Evolutionary conservation across 148 eudicot genomes (phyloP).

Genomic region (Chenopodium quinoa): DNA sequence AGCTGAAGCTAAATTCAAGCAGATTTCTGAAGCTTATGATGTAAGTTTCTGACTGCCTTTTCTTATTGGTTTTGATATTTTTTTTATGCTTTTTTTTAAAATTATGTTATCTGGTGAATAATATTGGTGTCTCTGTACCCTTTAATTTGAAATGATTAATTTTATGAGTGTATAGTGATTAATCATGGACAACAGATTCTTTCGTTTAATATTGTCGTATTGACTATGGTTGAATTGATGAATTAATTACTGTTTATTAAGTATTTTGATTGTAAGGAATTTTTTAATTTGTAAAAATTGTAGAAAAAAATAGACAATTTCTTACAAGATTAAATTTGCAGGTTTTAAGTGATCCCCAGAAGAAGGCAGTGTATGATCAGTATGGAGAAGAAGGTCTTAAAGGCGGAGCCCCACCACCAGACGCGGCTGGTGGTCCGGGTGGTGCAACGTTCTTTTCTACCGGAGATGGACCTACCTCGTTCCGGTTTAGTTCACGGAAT

Average conservation of each 20-base stretch:
- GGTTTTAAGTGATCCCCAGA: constrained; percentile 79
- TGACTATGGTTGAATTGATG: no score
- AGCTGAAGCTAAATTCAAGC: constrained; percentile 70
- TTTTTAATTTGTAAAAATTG: no score
- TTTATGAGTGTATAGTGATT: no score
- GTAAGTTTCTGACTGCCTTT: constrained; percentile 25
- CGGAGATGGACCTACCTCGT: constrained; percentile 54
- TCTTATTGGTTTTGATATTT: no score
- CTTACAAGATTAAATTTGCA: constrained; percentile 19
- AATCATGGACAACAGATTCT: no score
- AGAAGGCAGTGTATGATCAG: constrained; percentile 69
- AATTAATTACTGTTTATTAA: not conserved
- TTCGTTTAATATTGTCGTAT: no score
- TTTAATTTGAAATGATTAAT: no score
- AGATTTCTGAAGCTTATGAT: constrained; percentile 70
- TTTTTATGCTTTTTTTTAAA: not conserved
- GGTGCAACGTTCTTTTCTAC: constrained; percentile 57
- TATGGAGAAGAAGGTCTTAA: constrained; percentile 76
- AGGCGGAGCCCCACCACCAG: constrained; percentile 66
- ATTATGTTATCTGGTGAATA: no score
- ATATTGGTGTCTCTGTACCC: no score
- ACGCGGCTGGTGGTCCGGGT: constrained; percentile 41
- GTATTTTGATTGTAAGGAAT: no score
- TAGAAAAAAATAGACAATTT: no score
- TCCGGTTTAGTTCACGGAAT: constrained; percentile 56